These are phyloP conservation scores for Talaromyces ruber DNA, from an alignment of 495 filamentous ascomycete genomes.

Conservation along the genomic window DNA sequence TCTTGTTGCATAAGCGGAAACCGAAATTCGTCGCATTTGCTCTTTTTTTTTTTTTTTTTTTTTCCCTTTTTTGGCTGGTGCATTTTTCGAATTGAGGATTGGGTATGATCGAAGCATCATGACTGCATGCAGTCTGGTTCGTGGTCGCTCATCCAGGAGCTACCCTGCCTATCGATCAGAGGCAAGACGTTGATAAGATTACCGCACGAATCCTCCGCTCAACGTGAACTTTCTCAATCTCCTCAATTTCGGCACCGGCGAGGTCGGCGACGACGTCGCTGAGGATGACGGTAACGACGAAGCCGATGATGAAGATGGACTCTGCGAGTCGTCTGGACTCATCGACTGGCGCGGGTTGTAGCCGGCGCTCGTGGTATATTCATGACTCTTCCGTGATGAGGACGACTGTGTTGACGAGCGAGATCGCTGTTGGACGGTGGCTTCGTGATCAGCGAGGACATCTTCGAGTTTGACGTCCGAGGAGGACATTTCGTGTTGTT, in stretches of 20 bases:
- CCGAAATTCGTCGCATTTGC: not conserved
- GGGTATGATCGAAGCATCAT: not conserved
- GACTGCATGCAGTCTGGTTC: not conserved
- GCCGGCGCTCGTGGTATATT: slow-evolving; percentile 18
- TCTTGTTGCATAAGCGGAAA: not conserved
- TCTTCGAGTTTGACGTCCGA: slow-evolving; percentile 41
- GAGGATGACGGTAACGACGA: slow-evolving; percentile 3
- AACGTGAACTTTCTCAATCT: slow-evolving; percentile 8
- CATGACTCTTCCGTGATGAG: slow-evolving; percentile 24
- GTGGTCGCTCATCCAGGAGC: slow-evolving; percentile 1
- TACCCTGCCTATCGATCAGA: not conserved
- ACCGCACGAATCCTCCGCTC: slow-evolving; percentile 2
- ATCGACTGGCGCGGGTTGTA: not conserved
- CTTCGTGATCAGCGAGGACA: slow-evolving; percentile 39
- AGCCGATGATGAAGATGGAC: not conserved
- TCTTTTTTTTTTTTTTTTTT: not conserved
- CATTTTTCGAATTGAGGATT: not conserved
- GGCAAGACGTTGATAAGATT: not conserved
- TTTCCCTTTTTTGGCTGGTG: not conserved
- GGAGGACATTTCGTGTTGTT: slow-evolving; percentile 24
- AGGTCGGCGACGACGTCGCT: slow-evolving; percentile 9
- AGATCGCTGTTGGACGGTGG: slow-evolving; percentile 22
- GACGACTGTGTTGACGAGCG: slow-evolving; percentile 34
- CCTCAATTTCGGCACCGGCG: slow-evolving; percentile 14
- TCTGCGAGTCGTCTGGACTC: not conserved